phyloP scores from a whole-genome alignment of 768 basidiomycete species.

The Mycena olivaceomarginata region DNA sequence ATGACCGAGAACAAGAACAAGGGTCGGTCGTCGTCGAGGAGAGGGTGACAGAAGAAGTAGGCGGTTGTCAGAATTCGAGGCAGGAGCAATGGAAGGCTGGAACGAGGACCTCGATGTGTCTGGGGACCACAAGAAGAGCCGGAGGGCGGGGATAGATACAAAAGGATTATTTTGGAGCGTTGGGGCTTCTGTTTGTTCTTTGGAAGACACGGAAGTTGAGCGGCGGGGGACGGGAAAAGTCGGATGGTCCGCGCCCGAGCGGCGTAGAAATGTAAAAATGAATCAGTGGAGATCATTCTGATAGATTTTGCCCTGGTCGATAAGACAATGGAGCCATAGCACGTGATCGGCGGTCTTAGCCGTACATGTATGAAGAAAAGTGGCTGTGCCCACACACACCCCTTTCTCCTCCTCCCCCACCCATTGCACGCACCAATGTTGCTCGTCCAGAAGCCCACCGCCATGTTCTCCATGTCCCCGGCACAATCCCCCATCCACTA shows the following conservation, averaged over 20 bases:
- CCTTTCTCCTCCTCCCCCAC: no score
- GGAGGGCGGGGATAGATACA: conserved; percentile 3
- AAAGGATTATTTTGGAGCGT: no score
- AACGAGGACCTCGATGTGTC: no score
- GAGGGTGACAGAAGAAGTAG: no score
- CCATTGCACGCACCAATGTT: conserved; percentile 59
- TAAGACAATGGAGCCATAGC: background rate
- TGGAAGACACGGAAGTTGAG: background rate
- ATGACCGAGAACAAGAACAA: no score
- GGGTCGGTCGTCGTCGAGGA: no score
- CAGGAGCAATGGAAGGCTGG: no score
- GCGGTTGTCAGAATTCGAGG: no score
- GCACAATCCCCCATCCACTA: conserved; percentile 49
- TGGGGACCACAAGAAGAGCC: no score
- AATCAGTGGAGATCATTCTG: background rate
- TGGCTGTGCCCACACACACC: background rate
- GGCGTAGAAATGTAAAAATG: background rate
- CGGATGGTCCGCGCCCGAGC: no score
- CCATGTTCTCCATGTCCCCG: conserved; percentile 52
- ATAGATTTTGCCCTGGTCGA: background rate
- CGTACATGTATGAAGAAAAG: background rate
- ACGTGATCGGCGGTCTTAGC: background rate
- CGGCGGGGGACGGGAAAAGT: background rate
- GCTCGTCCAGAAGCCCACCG: conserved; percentile 67
- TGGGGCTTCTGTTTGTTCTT: background rate